Conservation (phyloP, 2,329 filamentous ascomycete genomes). For the Neofusicoccum cordaticola region DNA sequence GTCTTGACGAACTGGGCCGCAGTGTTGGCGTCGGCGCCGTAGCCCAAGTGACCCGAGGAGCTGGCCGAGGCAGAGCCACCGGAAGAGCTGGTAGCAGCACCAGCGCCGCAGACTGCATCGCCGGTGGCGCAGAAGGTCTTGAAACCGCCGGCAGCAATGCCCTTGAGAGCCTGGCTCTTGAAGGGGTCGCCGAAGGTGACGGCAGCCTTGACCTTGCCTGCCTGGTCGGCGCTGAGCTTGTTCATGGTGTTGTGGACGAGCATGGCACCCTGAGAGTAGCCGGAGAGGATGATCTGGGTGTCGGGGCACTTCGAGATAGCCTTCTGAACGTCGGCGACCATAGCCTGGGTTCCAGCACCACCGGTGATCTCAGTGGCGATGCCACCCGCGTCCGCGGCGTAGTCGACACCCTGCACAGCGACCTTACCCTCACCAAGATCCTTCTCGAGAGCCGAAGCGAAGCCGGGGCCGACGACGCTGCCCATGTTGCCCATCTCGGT, state of each 20-base stretch:
- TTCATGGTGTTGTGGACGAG: conserved; percentile 28
- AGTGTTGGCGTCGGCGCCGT: conserved; percentile 27
- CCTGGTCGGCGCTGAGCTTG: not conserved
- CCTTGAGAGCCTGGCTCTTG: conserved; percentile 26
- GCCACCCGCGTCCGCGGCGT: conserved; percentile 40
- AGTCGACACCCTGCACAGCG: conserved; percentile 55
- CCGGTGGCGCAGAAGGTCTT: conserved; percentile 19
- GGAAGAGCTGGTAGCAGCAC: conserved; percentile 23
- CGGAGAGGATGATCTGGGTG: conserved; percentile 47
- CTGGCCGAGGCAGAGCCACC: conserved; percentile 10
- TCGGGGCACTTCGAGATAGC: conserved; percentile 44
- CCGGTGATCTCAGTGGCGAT: conserved; percentile 29
- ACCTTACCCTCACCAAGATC: conserved; percentile 42
- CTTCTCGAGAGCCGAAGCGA: conserved; percentile 46
- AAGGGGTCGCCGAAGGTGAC: conserved; percentile 40
- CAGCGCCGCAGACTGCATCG: conserved; percentile 28
- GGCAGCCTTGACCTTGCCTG: conserved; percentile 23
- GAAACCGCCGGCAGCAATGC: conserved; percentile 28
- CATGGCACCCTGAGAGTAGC: conserved; percentile 41
- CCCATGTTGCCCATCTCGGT: conserved; percentile 54
- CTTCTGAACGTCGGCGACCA: conserved; percentile 45
- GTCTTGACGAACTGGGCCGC: conserved; percentile 27
- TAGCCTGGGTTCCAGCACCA: not conserved
- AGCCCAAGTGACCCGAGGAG: conserved; percentile 30
- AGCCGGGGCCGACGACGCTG: conserved; percentile 48